Evolutionary conservation across 2,329 filamentous ascomycete species (phyloP).

Genomic region (Ceratocystis albifundus): DNA sequence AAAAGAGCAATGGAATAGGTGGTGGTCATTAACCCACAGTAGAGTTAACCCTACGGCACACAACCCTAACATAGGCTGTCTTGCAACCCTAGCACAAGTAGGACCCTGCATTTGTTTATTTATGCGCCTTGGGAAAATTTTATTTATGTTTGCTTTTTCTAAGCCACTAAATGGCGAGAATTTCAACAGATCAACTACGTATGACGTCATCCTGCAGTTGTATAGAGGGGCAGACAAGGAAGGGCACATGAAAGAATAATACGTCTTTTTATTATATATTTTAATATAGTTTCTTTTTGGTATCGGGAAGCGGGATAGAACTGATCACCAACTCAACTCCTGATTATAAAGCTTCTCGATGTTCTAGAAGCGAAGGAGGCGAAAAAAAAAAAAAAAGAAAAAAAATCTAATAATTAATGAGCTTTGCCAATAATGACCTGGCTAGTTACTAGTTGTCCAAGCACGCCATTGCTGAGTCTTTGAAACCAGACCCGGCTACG

Average conservation of each 20-base stretch:
- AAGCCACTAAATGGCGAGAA: neutral
- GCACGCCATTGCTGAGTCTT: conserved; percentile 4
- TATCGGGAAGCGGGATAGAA: neutral
- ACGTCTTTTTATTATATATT: neutral
- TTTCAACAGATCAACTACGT: neutral
- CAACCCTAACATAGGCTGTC: neutral
- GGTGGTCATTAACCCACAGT: too few relatives aligned
- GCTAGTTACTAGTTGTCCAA: neutral
- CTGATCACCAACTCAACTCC: neutral
- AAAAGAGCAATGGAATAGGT: too few relatives aligned
- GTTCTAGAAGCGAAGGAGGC: neutral
- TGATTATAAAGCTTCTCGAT: neutral
- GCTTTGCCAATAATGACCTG: too few relatives aligned
- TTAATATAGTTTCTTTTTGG: neutral
- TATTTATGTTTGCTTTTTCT: neutral
- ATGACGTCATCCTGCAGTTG: neutral
- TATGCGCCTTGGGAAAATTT: neutral
- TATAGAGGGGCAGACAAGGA: neutral
- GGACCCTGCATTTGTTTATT: neutral
- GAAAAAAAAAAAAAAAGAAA: too few relatives aligned
- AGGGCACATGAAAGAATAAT: neutral
- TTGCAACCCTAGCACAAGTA: neutral
- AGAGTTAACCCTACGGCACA: neutral
- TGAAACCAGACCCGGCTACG: neutral
- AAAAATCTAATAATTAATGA: too few relatives aligned